Base-by-base conservation (phyloP, 495 filamentous ascomycete species). In the Penicillium pancosmium region DNA sequence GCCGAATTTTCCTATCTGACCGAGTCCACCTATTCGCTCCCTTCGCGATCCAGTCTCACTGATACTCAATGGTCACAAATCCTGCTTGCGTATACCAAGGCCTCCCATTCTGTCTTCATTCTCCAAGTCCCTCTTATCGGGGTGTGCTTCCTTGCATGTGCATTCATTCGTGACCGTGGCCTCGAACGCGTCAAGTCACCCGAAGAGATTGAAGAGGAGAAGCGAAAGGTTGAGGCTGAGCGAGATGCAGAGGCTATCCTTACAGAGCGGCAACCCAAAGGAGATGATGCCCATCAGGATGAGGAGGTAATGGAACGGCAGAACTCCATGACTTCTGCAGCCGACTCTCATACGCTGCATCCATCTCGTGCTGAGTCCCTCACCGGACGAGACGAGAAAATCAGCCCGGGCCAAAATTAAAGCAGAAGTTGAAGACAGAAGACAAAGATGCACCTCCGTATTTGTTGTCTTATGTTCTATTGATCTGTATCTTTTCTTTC, bases 71-170 rank as follows among this genome's bases (percentile, higher is more conserved):
- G 75, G 72, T 59, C 66, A 0, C 62, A 67, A 10, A 81, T 84
- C 2, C 52, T 84, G 23, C 56, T 66, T 50, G 78, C 82, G 2
- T 86, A 85, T 59, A 73, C 76, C 57, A 72, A 74, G 25, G 84
- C 81, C 2, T 83, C 79, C 5, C 74, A 76, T 31, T 69, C 73
- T 0, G 82, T 86, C 5, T 87, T 86, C 52, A 77, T 81, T 19
- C 59, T 83, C 7, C 79, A 81, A 61, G 77, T 84, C 15, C 83
- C 83, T 18, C 43, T 87, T 5, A 81, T 86, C 18, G 84, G 78
- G 0, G 59, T 79, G 1, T 82, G 79, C 66, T 74, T 87, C 47
- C 48, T 83, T 18, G 70, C 77, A 9, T 84, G 80, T 61, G 4
- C 80, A 0, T 75, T 84, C 21, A 74, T 87, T 18, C 78, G 79